phyloP scores from a whole-genome alignment of 352 stramenopile genomes.

The Aphanomyces euteiches region DNA sequence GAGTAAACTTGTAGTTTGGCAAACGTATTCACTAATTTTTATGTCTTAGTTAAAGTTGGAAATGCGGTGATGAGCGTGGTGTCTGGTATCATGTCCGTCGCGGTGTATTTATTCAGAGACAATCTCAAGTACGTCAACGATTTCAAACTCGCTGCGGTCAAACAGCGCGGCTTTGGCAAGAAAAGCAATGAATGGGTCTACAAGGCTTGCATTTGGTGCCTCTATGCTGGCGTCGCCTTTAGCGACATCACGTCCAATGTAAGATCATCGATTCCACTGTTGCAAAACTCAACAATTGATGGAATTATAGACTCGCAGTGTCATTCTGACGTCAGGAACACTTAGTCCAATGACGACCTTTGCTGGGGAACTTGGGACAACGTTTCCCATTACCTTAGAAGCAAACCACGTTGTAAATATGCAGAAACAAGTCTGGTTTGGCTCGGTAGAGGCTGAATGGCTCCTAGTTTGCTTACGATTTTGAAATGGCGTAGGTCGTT shows the following conservation, averaged over 20 bases:
- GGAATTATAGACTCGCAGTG: slow-evolving; percentile 47
- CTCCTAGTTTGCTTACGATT: neutral
- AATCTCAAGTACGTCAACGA: slow-evolving; percentile 75
- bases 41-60: slow-evolving; percentile 37
- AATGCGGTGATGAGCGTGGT: slow-evolving; percentile 56
- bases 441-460: slow-evolving; percentile 30
- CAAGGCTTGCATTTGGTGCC: slow-evolving; percentile 84
- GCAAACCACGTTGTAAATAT: slow-evolving; percentile 86
- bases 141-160: slow-evolving; percentile 68
- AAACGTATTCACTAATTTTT: slow-evolving; percentile 11
- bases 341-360: slow-evolving; percentile 87
- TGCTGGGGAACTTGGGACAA: slow-evolving; percentile 66
- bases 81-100: slow-evolving; percentile 58
- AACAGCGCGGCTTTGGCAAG: slow-evolving; percentile 32
- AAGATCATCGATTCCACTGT: slow-evolving; percentile 1
- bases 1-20: neutral
- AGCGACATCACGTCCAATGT: slow-evolving; percentile 52
- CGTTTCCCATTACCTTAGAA: slow-evolving; percentile 78
- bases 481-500: slow-evolving; percentile 42
- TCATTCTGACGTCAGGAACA: slow-evolving; percentile 82
- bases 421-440: slow-evolving; percentile 79
- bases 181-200: slow-evolving; percentile 44
- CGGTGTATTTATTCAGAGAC: slow-evolving; percentile 79
- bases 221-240: slow-evolving; percentile 81
- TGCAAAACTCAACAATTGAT: neutral